Base-by-base conservation (phyloP, 2,329 filamentous ascomycete species). In the Sarocladium strictum region DNA sequence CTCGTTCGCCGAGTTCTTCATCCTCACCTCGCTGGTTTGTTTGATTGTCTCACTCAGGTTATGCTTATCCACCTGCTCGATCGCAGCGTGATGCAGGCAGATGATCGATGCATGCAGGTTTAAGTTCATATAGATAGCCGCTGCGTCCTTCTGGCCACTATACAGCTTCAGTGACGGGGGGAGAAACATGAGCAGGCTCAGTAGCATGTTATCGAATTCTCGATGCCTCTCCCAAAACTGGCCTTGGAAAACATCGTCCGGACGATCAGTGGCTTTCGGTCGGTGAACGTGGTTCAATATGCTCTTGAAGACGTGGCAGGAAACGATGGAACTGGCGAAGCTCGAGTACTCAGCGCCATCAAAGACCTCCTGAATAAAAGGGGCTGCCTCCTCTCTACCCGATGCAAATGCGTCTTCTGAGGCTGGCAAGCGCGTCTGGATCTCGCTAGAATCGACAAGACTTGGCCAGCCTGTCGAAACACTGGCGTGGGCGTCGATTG, bases 391-490 rank as follows among this genome's bases (percentile, higher is more conserved):
- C 52, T 84, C 77, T 37, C 76, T 79, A 58, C 87, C 86, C 38
- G 76, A 78, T 11, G 84, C 72, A 62, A 90, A 97, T 0, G 89
- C 83, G 40, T 90, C 83, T 59, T 97, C 91, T 1, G 85, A 85
- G 15, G 84, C 74, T 1, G 93, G 93, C n/a, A 97, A 76, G 58
- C 87, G 85, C 1, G 90, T 95, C 62, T 84, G 78, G 56, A 93
- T 83, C 85, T 78, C 19, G 6, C n/a, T 38, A 15, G 40, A 17
- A 58, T 95, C 85, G 40, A 96, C 84, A 24, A 85, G 74, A 74
- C 89, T 86, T 0, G 92, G 90, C 92, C 92, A 97, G 2, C 92
- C 92, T 3, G 91, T 96, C 12, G 90, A 90, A 53, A 96, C 89
- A 62, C 87, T 90, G 2, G 89, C 86, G 69, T 95, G 95, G 24